Evolutionary conservation across 106 monocot genomes (phyloP), one percentile per base, ranked within the genome.

Genomic region (Agapanthus africanus): DNA sequence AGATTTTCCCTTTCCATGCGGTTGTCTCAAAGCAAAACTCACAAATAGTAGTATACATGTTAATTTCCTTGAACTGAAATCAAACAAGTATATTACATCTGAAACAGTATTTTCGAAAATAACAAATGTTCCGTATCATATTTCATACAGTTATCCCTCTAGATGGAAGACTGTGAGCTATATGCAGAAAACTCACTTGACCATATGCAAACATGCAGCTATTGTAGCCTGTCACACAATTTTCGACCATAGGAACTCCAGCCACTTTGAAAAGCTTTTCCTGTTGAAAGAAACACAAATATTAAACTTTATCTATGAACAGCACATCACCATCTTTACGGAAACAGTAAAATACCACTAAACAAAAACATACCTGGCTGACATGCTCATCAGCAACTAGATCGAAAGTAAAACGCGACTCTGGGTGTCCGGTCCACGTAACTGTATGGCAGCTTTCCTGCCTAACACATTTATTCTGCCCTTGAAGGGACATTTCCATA

Each of bases 191-290:
- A 69, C 76, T 76, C 51, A 97, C 95, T 71, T 97, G 95, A 1
- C 95, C 95, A 75, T 97, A 97, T 27, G 95, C 95, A 87, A 97
- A 97, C 84, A 97, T 91, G 59, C 95, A 97, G 42, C 91, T 91
- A 63, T 97, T 97, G 66, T 97, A 97, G 5, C 95, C 95, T 22
- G 70, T 79, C 67, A 97, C 79, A 61, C 95, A 97, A 61, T 91
- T 97, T 19, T 97, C 95, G 4, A 97, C 91, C 95, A 97, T 97
- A 21, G 89, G 91, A 50, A 97, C 78, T 54, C 95, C 95, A 67
- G 91, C 88, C 26, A 87, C 86, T 79, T 87, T 84, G 63, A 97
- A 97, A 18, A 97, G 71, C 32, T 89, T 76, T 54, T 97, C 95
- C 95, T 97, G 74, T 61, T 37, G 38, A 66, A 49, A 46, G 11